Base-by-base conservation (phyloP, 2,329 filamentous ascomycete species). In the Cladosporium sp. region DNA sequence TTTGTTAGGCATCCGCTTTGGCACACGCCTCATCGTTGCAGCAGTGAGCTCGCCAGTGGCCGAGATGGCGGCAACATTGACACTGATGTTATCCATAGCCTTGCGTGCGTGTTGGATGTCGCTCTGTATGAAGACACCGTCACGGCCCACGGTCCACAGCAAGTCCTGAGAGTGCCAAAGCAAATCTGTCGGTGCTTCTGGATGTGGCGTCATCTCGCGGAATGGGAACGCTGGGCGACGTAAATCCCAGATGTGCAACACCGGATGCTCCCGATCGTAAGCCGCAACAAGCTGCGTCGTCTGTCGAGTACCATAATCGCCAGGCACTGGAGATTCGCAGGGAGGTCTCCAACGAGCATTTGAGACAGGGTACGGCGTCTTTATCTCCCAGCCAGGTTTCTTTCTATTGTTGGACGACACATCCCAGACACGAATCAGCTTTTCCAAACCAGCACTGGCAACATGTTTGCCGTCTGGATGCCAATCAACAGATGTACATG, bases 401-500 rank as follows among this genome's bases (percentile, higher is more conserved):
- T 87, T 85, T 67, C 85, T 82, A 69, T 86, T 81, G 65, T 83
- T 83, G 2, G 80, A 78, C 4, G 85, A 86, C 65, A 89, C 85
- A 74, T 89, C 86, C 86, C 87, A 90, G 32, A 89, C 83, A 73
- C 86, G 86, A 68, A 89, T 83, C 34, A 85, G 85, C 66, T 84
- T 85, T 74, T 90, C 87, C 26, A 84, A 81, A 62, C 87, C 83
- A n/a, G 85, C 86, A 70, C 86, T 89, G 64, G 86, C 82, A 11
- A 90, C 78, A 74, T 89, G 86, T 72, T 85, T 88, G 7, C 87
- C 87, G 71, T 89, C 87, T 1, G 87, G 87, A 72, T 90, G 87
- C 87, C 87, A 90, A 74, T 90, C 87, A 41, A 90, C 83, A 6
- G 86, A 82, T 68, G 84, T 87, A 77, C 87, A 89, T 5, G 75